phyloP scores from a whole-genome alignment of 2,329 filamentous ascomycete genomes.

The Xylariaceae sp. region DNA sequence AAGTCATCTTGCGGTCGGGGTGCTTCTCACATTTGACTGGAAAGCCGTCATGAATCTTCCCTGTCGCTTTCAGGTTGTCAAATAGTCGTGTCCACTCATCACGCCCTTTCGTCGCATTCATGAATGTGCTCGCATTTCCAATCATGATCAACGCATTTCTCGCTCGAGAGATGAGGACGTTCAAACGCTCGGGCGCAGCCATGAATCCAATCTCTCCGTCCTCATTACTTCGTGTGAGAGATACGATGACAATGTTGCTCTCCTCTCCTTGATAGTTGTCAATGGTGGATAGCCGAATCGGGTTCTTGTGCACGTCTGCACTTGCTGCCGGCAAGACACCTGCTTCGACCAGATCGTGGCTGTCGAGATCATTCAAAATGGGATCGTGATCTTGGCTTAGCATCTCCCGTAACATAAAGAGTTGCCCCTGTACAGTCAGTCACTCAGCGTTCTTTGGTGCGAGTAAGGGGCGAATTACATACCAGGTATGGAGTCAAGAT shows the following conservation, averaged over 20 bases:
- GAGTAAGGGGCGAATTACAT: not conserved
- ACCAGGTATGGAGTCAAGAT: slow-evolving; percentile 64
- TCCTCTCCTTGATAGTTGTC: slow-evolving; percentile 80
- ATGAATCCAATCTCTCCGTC: slow-evolving; percentile 66
- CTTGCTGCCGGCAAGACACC: slow-evolving; percentile 7
- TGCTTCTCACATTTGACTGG: slow-evolving; percentile 26
- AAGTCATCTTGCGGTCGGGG: slow-evolving; percentile 22
- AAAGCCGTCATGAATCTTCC: slow-evolving; percentile 38
- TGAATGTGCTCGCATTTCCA: slow-evolving; percentile 64
- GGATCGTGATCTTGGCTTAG: slow-evolving; percentile 57
- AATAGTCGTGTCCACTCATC: slow-evolving; percentile 56
- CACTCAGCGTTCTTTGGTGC: not conserved
- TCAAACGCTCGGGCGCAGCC: slow-evolving; percentile 58
- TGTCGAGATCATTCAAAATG: slow-evolving; percentile 63
- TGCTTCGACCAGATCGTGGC: slow-evolving; percentile 50
- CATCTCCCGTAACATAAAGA: slow-evolving; percentile 50
- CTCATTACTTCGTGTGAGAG: slow-evolving; percentile 61
- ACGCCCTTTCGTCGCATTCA: slow-evolving; percentile 46
- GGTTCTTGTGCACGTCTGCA: slow-evolving; percentile 7
- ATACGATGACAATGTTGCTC: slow-evolving; percentile 64
- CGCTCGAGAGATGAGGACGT: slow-evolving; percentile 65
- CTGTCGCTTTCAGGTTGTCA: slow-evolving; percentile 45
- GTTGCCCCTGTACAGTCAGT: slow-evolving; percentile 44
- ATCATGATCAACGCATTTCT: slow-evolving; percentile 62
- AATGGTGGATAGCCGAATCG: slow-evolving; percentile 60